Evolutionary conservation across 371 early-diverging fungal genomes (phyloP).

Genomic region (Actinomortierella ambigua): DNA sequence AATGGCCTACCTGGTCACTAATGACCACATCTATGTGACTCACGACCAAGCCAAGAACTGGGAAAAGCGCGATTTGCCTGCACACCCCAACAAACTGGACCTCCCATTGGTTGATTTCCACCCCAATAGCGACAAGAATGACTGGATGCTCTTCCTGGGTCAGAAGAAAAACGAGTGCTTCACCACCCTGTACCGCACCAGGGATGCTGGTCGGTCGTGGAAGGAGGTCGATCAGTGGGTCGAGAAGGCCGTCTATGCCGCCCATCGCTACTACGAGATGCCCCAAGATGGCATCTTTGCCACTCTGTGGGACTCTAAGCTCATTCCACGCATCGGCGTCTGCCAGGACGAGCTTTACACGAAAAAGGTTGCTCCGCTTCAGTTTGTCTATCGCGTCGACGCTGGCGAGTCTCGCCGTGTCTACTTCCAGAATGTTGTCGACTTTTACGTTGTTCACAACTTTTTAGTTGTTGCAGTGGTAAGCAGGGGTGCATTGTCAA

Average conservation of each 20-base stretch:
- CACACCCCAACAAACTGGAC: conserved; percentile 62
- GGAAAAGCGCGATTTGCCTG: conserved; percentile 60
- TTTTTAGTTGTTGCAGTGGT: conserved; percentile 77
- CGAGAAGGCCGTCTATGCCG: conserved; percentile 88
- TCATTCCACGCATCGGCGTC: conserved; percentile 8
- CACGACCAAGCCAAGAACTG: conserved; percentile 74
- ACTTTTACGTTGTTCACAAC: conserved; percentile 67
- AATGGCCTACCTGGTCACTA: conserved; percentile 66
- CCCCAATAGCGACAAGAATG: conserved; percentile 64
- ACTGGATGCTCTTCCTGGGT: conserved; percentile 83
- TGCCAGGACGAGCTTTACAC: conserved; percentile 59
- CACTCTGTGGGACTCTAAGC: conserved; percentile 64
- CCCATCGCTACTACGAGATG: conserved; percentile 60
- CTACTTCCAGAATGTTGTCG: conserved; percentile 55
- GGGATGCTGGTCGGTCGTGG: conserved; percentile 80
- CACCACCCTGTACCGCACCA: conserved; percentile 57
- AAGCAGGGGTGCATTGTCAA: too few species aligned
- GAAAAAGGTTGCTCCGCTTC: conserved; percentile 44
- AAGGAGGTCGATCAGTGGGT: conserved; percentile 77
- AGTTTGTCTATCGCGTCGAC: conserved; percentile 59
- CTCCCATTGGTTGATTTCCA: conserved; percentile 82
- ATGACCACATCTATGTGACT: conserved; percentile 63
- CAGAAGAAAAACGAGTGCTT: conserved; percentile 53
- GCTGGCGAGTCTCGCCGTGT: conserved; percentile 19
- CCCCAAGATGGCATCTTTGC: conserved; percentile 76